A percentile compares a stretch with the other conserved stretches of the same genome.
phyloP scores from a whole-genome alignment of 139 green algal genomes.

The Haematococcus sp. region DNA sequence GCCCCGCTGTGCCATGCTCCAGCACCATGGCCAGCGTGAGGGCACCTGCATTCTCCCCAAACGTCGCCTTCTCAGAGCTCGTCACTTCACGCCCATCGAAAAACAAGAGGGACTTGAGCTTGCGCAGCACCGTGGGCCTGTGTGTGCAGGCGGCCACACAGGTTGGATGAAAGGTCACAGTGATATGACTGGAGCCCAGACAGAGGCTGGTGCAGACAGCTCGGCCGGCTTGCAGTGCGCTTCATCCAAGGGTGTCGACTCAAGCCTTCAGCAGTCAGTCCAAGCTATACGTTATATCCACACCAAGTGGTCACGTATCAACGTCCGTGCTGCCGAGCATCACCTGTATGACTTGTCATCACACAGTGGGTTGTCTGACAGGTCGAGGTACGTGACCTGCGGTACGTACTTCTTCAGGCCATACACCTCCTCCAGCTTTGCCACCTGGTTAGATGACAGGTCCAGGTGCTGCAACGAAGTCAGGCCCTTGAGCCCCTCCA shows the following conservation, averaged over 20 bases:
- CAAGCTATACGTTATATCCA: no score
- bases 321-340: no score
- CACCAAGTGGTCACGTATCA: no score
- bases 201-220: not conserved
- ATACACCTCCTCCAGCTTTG: constrained; percentile 55
- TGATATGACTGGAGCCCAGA: no score
- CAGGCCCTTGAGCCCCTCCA: constrained; percentile 43
- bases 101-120: constrained; percentile 31
- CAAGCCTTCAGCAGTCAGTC: no score
- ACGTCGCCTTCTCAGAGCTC: constrained; percentile 30
- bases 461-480: constrained; percentile 46
- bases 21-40: constrained; percentile 35
- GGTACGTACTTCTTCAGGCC: constrained; percentile 56
- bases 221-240: no score
- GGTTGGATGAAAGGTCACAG: no score
- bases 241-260: no score
- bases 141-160: no score
- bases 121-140: constrained; percentile 34
- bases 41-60: constrained; percentile 33
- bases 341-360: constrained; percentile 54
- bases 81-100: constrained; percentile 34
- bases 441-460: constrained; percentile 54
- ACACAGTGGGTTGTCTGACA: constrained; percentile 54
- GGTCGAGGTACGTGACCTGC: constrained; percentile 54
- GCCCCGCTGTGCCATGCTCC: constrained; percentile 21